Evolutionary conservation across 139 green algal genomes (phyloP).

Genomic region (Chlorella sorokiniana): DNA sequence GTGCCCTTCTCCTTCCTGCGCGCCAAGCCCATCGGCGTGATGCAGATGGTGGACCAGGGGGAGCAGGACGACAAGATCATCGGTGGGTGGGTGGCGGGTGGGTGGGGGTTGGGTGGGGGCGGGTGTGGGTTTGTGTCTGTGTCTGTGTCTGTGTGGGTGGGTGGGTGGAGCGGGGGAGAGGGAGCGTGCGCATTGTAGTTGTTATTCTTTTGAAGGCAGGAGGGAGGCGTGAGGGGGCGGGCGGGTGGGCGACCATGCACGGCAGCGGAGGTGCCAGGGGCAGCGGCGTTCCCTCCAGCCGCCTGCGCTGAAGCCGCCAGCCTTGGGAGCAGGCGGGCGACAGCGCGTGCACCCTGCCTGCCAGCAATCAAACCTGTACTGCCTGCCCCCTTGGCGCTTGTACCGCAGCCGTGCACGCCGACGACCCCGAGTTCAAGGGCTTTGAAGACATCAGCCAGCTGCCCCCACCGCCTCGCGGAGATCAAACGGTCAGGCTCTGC

Average conservation of each 20-base stretch:
- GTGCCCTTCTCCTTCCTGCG: constrained; percentile 90
- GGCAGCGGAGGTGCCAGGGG: too few species aligned
- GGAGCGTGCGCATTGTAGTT: too few species aligned
- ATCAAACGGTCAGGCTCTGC: constrained; percentile 73
- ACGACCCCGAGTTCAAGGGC: constrained; percentile 91
- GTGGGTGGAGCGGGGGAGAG: too few species aligned
- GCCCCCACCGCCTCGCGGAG: constrained; percentile 85
- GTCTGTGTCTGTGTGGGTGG: background rate
- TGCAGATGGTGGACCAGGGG: constrained; percentile 95
- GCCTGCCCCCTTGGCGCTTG: too few species aligned
- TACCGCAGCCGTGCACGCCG: constrained; percentile 33
- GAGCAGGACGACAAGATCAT: constrained; percentile 85
- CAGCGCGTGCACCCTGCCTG: background rate
- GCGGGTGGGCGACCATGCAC: too few species aligned
- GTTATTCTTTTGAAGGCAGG: too few species aligned
- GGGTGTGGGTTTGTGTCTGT: background rate
- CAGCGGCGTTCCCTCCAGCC: too few species aligned
- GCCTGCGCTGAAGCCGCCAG: too few species aligned
- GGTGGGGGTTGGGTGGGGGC: too few species aligned
- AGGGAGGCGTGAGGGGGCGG: too few species aligned
- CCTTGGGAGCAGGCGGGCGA: too few species aligned
- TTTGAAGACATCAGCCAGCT: constrained; percentile 91
- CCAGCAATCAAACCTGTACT: too few species aligned
- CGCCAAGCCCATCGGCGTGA: constrained; percentile 89
- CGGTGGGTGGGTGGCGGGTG: background rate